Evolutionary conservation across 2,329 filamentous ascomycete species (phyloP), one percentile per base, ranked within the genome.

Genomic region (Thyridium curvatum): DNA sequence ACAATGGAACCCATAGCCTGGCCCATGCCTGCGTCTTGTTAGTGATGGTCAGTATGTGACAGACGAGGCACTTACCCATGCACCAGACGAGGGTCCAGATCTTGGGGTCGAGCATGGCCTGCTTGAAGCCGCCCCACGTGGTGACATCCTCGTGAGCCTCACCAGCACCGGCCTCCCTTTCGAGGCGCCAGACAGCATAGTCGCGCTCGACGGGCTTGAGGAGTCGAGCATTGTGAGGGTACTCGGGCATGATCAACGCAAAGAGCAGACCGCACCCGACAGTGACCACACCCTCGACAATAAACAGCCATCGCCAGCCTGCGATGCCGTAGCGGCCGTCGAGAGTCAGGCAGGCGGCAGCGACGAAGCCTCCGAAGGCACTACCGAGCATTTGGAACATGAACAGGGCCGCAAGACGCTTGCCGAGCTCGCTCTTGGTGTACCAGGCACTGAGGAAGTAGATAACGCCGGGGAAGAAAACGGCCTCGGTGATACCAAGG

Each of bases 301-400:
- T 67, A 41, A 75, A 76, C 0, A 74, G 55, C 72, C 72, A 77
- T 37, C 64, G 52, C 72, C 71, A 76, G 2, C 71, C 71, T 2
- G 59, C 54, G 13, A 76, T 62, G 2, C 69, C 69, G 35, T 62
- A 61, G 3, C 53, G 56, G 4, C 65, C 65, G 28, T 72, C 61
- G 10, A 76, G 55, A 8, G 62, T 61, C 3, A 68, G 62, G 14
- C 74, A 68, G 4, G 64, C 69, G 2, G 68, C 70, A 21, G 68
- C 70, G 8, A 74, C 52, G 2, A 75, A 51, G 4, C 69, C 69
- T 1, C 69, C 69, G 42, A 76, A 77, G 3, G 71, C 72, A 14
- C 56, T 58, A 12, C 55, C 54, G 4, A 64, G 41, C 44, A 56
- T 52, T 31, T 58, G 53, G 16, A 54, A 59, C 32, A 54, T 58